These are phyloP conservation scores for Rutidosis leptorrhynchoides DNA, from an alignment of 129 eudicot genomes.

Conservation along the genomic window DNA sequence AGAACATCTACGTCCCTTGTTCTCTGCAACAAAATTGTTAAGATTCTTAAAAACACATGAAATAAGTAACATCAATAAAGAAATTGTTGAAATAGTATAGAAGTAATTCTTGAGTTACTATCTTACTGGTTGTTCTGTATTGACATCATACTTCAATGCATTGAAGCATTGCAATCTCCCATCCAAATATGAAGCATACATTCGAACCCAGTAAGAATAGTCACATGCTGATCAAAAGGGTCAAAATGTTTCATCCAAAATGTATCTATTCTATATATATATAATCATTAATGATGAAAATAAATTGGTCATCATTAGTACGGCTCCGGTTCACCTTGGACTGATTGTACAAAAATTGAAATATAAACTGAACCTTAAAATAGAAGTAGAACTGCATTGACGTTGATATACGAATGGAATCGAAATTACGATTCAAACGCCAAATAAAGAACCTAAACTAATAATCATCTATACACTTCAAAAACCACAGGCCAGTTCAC, in stretches of 20 bases:
- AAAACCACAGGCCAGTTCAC: too few species aligned
- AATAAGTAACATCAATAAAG: not conserved
- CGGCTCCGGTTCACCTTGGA: too few species aligned
- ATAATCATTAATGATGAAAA: slow-evolving; percentile 8
- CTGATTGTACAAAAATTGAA: too few species aligned
- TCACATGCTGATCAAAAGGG: slow-evolving; percentile 73
- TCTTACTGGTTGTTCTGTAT: slow-evolving; percentile 67
- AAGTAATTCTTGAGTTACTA: not conserved
- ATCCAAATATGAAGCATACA: slow-evolving; percentile 75
- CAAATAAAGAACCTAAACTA: too few species aligned
- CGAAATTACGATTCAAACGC: too few species aligned
- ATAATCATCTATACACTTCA: too few species aligned
- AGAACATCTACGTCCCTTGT: slow-evolving; percentile 78
- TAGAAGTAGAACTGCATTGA: too few species aligned
- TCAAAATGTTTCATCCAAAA: not conserved
- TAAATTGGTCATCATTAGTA: too few species aligned
- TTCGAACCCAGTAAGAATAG: slow-evolving; percentile 88
- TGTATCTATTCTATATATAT: not conserved
- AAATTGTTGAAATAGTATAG: not conserved
- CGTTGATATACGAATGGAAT: too few species aligned
- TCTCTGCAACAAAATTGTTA: slow-evolving; percentile 50
- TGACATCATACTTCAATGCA: slow-evolving; percentile 67
- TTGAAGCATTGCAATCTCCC: slow-evolving; percentile 78
- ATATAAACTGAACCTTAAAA: too few species aligned
- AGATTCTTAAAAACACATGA: slow-evolving; percentile 3